phyloP scores from a whole-genome alignment of 1,284 basidiomycete species.

The Cystobasidium slooffiae region DNA sequence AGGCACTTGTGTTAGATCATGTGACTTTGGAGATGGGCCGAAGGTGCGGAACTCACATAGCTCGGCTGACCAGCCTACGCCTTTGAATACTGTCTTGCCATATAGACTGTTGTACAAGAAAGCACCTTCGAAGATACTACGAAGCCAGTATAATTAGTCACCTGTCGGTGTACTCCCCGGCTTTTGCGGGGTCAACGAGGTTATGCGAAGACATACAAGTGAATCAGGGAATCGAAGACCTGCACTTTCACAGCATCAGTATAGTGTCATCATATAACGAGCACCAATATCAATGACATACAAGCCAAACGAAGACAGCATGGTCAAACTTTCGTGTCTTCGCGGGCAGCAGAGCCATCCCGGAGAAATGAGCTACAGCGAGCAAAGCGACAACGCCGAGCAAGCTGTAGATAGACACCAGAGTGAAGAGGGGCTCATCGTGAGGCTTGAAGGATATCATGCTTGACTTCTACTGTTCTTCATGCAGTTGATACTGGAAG shows the following conservation, averaged over 20 bases:
- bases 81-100: constrained; percentile 34
- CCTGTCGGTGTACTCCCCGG: not conserved
- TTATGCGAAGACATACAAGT: constrained; percentile 18
- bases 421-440: constrained; percentile 37
- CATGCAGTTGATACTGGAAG: not conserved
- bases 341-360: constrained; percentile 29
- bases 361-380: constrained; percentile 25
- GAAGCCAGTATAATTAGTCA: not conserved
- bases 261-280: not conserved
- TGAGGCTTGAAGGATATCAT: constrained; percentile 21
- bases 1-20: not conserved
- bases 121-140: constrained; percentile 41
- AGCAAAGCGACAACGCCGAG: constrained; percentile 31
- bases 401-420: constrained; percentile 24
- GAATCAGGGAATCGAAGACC: constrained; percentile 42
- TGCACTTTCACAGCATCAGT: not conserved
- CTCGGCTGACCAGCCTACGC: constrained; percentile 10
- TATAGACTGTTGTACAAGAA: constrained; percentile 39
- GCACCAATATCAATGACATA: not conserved
- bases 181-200: not conserved
- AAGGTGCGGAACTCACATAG: constrained; percentile 27
- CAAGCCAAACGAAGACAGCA: constrained; percentile 40
- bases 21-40: not conserved
- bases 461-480: not conserved
- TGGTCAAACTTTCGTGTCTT: constrained; percentile 32